Evolutionary conservation across 2,329 filamentous ascomycete genomes (phyloP).

Genomic region (Hypomyces perniciosus): DNA sequence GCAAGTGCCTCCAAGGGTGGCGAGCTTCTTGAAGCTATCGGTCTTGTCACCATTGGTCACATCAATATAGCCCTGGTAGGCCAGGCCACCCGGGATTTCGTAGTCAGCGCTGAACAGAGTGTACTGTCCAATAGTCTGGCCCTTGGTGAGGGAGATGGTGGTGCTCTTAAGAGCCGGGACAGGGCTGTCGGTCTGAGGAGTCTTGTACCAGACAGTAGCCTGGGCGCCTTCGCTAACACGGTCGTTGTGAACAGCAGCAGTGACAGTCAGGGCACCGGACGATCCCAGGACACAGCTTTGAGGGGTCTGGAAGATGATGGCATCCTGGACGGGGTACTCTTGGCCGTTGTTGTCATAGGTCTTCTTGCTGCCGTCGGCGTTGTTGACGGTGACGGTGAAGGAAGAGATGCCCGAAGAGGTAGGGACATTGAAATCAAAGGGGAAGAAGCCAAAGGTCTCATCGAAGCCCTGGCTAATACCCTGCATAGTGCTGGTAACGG

Average conservation of each 20-base stretch:
- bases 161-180: conserved; percentile 35
- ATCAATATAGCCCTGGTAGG: conserved; percentile 41
- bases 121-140: conserved; percentile 41
- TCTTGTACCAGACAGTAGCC: conserved; percentile 40
- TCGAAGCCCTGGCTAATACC: conserved; percentile 52
- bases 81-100: conserved; percentile 38
- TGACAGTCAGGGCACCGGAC: conserved; percentile 37
- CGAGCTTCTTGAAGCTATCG: conserved; percentile 45
- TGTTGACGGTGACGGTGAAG: conserved; percentile 48
- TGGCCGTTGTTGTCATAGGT: conserved; percentile 52
- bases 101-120: conserved; percentile 41
- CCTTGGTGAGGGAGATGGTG: conserved; percentile 35
- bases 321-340: conserved; percentile 49
- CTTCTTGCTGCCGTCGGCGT: conserved; percentile 39
- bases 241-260: conserved; percentile 46
- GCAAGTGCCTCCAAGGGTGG: conserved; percentile 40
- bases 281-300: conserved; percentile 50
- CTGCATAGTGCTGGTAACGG: conserved; percentile 39
- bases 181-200: conserved; percentile 33
- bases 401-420: conserved; percentile 56
- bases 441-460: conserved; percentile 52
- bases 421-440: conserved; percentile 45
- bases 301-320: conserved; percentile 46
- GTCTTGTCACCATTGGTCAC: conserved; percentile 35
- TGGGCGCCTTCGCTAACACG: conserved; percentile 34